Evolutionary conservation across 352 stramenopile genomes (phyloP).

Genomic region (Pythium rishiriense): DNA sequence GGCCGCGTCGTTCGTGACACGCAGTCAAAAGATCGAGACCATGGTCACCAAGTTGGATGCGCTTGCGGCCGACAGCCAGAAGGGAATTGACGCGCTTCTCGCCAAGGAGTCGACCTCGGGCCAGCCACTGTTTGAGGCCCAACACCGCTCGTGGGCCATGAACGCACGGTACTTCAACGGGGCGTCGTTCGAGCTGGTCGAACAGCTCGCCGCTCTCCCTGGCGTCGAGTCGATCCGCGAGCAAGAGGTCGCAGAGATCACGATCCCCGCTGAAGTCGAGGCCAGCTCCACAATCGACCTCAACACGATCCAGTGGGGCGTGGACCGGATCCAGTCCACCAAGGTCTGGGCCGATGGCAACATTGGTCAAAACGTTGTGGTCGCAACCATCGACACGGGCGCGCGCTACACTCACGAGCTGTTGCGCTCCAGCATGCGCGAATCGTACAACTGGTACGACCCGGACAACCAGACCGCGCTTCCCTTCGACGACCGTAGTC

Average conservation of each 20-base stretch:
- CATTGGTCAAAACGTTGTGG: slow-evolving; percentile 29
- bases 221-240: slow-evolving; percentile 24
- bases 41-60: slow-evolving; percentile 13
- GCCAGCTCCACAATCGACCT: slow-evolving; percentile 4
- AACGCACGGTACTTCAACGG: no score
- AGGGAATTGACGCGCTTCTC: neutral
- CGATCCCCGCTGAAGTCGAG: neutral
- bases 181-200: slow-evolving; percentile 33
- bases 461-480: slow-evolving; percentile 14
- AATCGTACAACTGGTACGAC: slow-evolving; percentile 35
- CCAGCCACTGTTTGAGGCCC: no score
- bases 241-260: slow-evolving; percentile 12
- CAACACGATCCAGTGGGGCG: slow-evolving; percentile 30
- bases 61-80: neutral
- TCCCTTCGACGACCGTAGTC: slow-evolving; percentile 30
- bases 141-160: slow-evolving; percentile 30
- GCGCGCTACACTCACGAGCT: slow-evolving; percentile 30
- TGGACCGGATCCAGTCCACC: slow-evolving; percentile 29
- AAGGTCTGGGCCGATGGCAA: slow-evolving; percentile 32
- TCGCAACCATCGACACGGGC: slow-evolving; percentile 37
- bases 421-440: slow-evolving; percentile 32
- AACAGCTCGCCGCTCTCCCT: slow-evolving; percentile 22
- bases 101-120: neutral
- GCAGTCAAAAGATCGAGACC: slow-evolving; percentile 18
- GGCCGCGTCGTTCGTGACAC: slow-evolving; percentile 14